Evolutionary conservation across 768 basidiomycete genomes (phyloP), one percentile per base, ranked within the genome.

Genomic region (Clitopilus passeckerianus): DNA sequence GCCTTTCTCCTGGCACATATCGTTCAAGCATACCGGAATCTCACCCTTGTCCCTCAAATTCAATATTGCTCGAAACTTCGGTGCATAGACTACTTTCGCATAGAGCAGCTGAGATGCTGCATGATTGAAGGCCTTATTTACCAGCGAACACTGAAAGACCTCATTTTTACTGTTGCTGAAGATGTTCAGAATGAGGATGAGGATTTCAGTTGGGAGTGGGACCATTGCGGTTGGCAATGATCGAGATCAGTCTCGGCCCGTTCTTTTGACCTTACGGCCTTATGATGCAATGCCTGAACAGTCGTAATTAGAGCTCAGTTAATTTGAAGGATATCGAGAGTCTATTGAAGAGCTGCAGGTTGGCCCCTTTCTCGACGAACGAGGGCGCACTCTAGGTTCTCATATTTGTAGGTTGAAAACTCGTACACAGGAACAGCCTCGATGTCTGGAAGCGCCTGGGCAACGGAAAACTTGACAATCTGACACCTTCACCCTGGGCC

Each of bases 61-160:
- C 10, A 79, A 68, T 15, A 68, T 65, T 20, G 60, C 66, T 34
- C 57, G 64, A 46, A 71, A 72, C 14, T 63, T 65, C 23, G 80
- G 79, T 3, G 76, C 72, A 43, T 81, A 64, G n/a, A 77, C 69
- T 8, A 84, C 77, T 18, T 68, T 66, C 15, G 67, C 64, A 60
- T 85, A 86, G 0, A 86, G 74, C 18, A 82, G 56, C 22, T 67
- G 71, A 14, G 80, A 76, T 7, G 82, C 77, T 8, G 72, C 77
- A 34, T 64, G 62, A 62, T 77, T 76, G 66, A 83, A 80, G n/a
- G 74, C 72, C 57, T 70, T 70, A 62, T 76, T 79, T 15, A 82
- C 81, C 14, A 83, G 66, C 35, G 80, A 68, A 63, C 77, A 83
- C 8, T 60, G 63, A 58, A 62, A 75, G 18, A 86, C 72, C 0